phyloP scores from a whole-genome alignment of 2,329 filamentous ascomycete genomes.

The Lachnellula suecica region DNA sequence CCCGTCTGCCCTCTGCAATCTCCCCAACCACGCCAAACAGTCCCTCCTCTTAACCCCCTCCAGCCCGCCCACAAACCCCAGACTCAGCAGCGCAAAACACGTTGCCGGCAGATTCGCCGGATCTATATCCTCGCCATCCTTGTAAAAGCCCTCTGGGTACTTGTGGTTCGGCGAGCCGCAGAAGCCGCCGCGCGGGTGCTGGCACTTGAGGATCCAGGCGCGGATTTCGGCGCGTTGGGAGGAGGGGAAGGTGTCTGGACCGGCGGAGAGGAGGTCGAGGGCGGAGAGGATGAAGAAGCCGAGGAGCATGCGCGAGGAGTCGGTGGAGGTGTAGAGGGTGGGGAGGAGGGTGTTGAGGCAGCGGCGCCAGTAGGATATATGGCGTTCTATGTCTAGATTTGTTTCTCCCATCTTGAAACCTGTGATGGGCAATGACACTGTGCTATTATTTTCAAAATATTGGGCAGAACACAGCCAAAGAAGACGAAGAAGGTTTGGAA shows the following conservation, averaged over 20 bases:
- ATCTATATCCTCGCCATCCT: constrained; percentile 55
- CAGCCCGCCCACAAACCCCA: constrained; percentile 62
- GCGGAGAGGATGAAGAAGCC: constrained; percentile 88
- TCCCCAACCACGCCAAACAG: constrained; percentile 72
- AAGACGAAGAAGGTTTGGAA: too few relatives aligned
- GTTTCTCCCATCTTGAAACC: constrained; percentile 27
- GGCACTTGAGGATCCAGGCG: constrained; percentile 84
- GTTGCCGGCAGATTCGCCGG: constrained; percentile 85
- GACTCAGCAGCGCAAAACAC: constrained; percentile 78
- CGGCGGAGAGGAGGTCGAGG: constrained; percentile 72
- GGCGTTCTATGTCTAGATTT: constrained; percentile 60
- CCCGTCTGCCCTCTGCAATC: constrained; percentile 77
- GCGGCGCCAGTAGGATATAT: constrained; percentile 90
- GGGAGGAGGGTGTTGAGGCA: constrained; percentile 83
- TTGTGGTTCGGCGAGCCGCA: constrained; percentile 75
- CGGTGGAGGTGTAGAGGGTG: constrained; percentile 78
- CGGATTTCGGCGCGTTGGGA: constrained; percentile 46
- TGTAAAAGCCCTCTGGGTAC: constrained; percentile 34
- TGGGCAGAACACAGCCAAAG: too few relatives aligned
- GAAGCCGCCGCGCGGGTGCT: constrained; percentile 86
- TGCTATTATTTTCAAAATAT: too few relatives aligned
- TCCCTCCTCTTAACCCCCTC: constrained; percentile 64
- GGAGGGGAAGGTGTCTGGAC: constrained; percentile 54
- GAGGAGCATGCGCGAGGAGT: constrained; percentile 86
- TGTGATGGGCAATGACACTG: neutral